Evolutionary conservation across 805 yeast genomes (phyloP).

Genomic region (Yamadazyma scolyti): DNA sequence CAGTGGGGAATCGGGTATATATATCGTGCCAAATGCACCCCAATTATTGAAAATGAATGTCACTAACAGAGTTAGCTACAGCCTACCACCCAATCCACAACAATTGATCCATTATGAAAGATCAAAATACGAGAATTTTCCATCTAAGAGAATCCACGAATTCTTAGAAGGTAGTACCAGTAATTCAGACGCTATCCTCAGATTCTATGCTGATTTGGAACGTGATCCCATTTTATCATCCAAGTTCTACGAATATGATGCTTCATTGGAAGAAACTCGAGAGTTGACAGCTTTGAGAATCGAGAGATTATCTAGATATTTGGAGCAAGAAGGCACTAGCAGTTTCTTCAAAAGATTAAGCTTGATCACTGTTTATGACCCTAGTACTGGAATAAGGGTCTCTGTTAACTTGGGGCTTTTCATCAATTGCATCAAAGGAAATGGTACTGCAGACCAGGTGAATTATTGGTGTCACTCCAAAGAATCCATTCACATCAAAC

Average conservation of each 20-base stretch:
- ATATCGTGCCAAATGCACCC: not conserved
- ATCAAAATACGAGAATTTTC: slow-evolving; percentile 15
- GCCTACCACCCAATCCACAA: slow-evolving; percentile 24
- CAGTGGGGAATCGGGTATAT: not conserved
- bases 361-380: slow-evolving; percentile 34
- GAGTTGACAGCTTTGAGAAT: slow-evolving; percentile 31
- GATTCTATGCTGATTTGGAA: slow-evolving; percentile 32
- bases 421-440: slow-evolving; percentile 36
- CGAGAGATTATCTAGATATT: slow-evolving; percentile 31
- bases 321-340: slow-evolving; percentile 27
- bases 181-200: slow-evolving; percentile 25
- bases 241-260: slow-evolving; percentile 29
- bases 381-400: slow-evolving; percentile 35
- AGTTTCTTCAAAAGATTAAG: slow-evolving; percentile 33
- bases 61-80: slow-evolving; percentile 15
- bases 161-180: slow-evolving; percentile 34
- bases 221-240: slow-evolving; percentile 35
- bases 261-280: slow-evolving; percentile 25
- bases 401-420: slow-evolving; percentile 38
- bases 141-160: slow-evolving; percentile 29
- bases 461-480: slow-evolving; percentile 33
- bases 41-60: slow-evolving; percentile 14
- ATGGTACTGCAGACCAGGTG: slow-evolving; percentile 38
- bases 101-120: slow-evolving; percentile 25
- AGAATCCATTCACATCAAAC: slow-evolving; percentile 31